phyloP scores from a whole-genome alignment of 2,329 filamentous ascomycete species.

The Orbilia brochopaga region DNA sequence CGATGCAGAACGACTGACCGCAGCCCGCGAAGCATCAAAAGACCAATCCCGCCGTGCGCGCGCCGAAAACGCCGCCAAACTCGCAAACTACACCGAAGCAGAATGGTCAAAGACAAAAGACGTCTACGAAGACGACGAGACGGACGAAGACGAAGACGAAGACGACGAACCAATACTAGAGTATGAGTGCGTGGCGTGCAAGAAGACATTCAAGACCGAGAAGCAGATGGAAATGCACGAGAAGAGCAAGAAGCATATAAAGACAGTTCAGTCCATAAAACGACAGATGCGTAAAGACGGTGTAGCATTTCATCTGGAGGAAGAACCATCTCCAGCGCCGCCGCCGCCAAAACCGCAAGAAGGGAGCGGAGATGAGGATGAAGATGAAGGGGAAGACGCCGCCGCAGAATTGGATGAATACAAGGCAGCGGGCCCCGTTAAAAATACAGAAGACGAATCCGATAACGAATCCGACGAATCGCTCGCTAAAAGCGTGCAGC shows the following conservation, averaged over 20 bases:
- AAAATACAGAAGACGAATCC: constrained; percentile 52
- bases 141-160: constrained; percentile 61
- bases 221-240: constrained; percentile 91
- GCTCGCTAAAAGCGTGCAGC: constrained; percentile 22
- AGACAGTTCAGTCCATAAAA: constrained; percentile 79
- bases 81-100: constrained; percentile 53
- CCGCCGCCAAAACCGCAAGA: constrained; percentile 50
- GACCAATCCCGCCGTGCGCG: constrained; percentile 84
- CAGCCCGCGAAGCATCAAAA: constrained; percentile 76
- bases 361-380: constrained; percentile 35
- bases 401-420: constrained; percentile 25
- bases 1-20: constrained; percentile 79
- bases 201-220: constrained; percentile 84
- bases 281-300: constrained; percentile 85
- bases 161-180: constrained; percentile 65
- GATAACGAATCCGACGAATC: constrained; percentile 29
- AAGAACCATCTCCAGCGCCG: constrained; percentile 36
- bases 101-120: constrained; percentile 60
- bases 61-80: constrained; percentile 77
- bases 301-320: constrained; percentile 64
- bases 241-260: constrained; percentile 94
- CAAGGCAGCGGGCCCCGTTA: constrained; percentile 19
- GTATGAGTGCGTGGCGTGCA: constrained; percentile 78
- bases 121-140: constrained; percentile 59
- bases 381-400: constrained; percentile 51